Evolutionary conservation across 768 basidiomycete species (phyloP), one percentile per base, ranked within the genome.

Genomic region (Lactifluus echinatus): DNA sequence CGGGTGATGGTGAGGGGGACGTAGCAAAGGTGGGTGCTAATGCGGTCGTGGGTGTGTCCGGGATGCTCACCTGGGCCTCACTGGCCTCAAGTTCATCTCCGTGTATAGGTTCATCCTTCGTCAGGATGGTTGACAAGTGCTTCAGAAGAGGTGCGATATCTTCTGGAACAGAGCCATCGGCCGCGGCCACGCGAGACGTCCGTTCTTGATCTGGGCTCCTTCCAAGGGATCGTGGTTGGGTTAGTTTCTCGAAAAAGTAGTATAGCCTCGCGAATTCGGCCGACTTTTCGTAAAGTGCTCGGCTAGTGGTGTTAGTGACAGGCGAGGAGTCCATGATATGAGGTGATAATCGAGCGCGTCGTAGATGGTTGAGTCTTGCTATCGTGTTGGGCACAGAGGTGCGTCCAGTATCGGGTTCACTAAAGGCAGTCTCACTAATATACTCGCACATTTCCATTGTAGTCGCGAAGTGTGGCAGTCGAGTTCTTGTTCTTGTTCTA

Each of bases 231-330:
- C 60, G 60, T 21, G 60, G 63, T 2, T 56, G 56, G 21, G 56
- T 48, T 8, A 63, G 53, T 47, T 58, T 63, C 39, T 62, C 60
- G 51, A 63, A 63, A 39, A 62, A 63, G 56, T 63, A 62, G 45
- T 58, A 62, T 12, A 63, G 36, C 29, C 60, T 54, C 4, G 56
- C 60, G 40, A 63, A 63, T 36, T 63, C 63, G 14, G 63, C 56
- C 12, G 60, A 58, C 46, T 56, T 58, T 23, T 62, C 54, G 28
- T 48, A 39, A 8, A 19, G 4, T 36, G 14, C 47, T 24, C 52
- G 48, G 39, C 26, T 51, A 42, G 10, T 2, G 11, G 8, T 49
- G 34, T 23, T 2, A 34, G 23, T 11, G 8, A 36, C 1, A 17
- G 50, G 19, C 15, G 50, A 17, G 10, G 50, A 28, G 50, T 50